Percentiles rank a stretch among this genome's conserved stretches.
Evolutionary conservation across 129 eudicot genomes (phyloP).

Genomic region (Deinandra increscens): DNA sequence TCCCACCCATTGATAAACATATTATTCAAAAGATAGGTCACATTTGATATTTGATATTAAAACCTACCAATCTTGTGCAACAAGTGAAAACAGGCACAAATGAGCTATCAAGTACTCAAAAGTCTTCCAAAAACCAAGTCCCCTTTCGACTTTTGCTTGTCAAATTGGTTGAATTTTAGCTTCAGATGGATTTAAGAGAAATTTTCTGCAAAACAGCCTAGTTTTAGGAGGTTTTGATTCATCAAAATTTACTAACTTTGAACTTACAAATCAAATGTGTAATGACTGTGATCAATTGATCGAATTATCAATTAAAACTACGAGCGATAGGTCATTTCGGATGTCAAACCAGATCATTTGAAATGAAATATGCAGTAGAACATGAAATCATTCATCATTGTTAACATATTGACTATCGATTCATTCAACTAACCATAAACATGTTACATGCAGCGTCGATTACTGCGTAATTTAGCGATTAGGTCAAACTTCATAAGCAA

Average conservation of each 20-base stretch:
- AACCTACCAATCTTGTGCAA: not conserved
- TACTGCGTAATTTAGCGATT: not conserved
- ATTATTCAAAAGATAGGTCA: not conserved
- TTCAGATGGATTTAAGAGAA: not conserved
- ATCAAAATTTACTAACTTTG: not conserved
- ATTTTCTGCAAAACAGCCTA: not conserved
- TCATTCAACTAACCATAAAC: not conserved
- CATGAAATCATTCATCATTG: not conserved
- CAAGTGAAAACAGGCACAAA: not conserved
- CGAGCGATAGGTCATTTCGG: not conserved
- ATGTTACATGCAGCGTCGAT: not conserved
- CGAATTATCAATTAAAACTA: not conserved
- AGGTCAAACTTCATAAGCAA: not conserved
- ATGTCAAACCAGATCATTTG: constrained; percentile 4
- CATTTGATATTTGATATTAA: not conserved
- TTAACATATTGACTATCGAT: not conserved
- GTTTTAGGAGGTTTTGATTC: not conserved
- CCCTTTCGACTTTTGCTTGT: not conserved
- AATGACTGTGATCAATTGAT: not conserved
- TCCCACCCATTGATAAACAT: not conserved
- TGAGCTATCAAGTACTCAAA: not conserved
- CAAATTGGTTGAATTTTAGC: not conserved
- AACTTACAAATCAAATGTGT: not conserved
- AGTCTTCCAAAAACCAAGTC: not conserved
- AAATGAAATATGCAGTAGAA: not conserved